Evolutionary conservation across 306 rosid species (phyloP), one percentile per base, ranked within the genome.

Genomic region (Phaseolus lunatus): DNA sequence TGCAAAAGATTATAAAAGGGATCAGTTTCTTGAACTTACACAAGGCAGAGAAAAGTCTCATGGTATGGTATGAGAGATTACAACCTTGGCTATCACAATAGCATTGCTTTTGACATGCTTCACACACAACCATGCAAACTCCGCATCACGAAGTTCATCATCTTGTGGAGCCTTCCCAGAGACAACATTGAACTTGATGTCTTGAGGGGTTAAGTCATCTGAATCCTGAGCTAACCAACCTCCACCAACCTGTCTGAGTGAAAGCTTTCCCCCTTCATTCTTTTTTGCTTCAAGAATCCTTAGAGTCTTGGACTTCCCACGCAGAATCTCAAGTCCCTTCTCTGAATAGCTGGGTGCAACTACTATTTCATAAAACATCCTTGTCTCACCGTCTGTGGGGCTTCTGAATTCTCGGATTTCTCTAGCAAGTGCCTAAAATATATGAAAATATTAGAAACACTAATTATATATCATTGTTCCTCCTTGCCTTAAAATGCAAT

Each of bases 81-180:
- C 45, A 71, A 95, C 97, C 97, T 92, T 92, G 22, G 91, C 96
- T 76, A 95, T 86, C 47, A 92, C 98, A 67, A 95, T 88, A 63
- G 97, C 97, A 53, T 95, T 95, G 84, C 99, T 95, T 83, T 92
- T 95, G 70, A 95, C 96, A 81, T 95, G 98, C 87, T 92, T 95
- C 74, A 85, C 96, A 2, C 99, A 95, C 80, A 95, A 62, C 97
- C 96, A 95, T 0, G 97, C 96, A 53, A 95, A 95, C 86, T 90
- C 87, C 5, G 96, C 97, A 80, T 92, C 93, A 1, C 16, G 70
- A 59, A 95, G 95, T 71, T 84, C 86, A 23, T 82, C 83, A 56
- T 89, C 93, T 79, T 78, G 84, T 31, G 97, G 97, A 79, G 83
- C 68, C 78, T 80, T 90, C 74, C 81, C 87, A 23, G 97, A 84